These are phyloP conservation scores for Sistotremastrum suecicum DNA, from an alignment of 768 basidiomycete genomes.

Conservation along the genomic window DNA sequence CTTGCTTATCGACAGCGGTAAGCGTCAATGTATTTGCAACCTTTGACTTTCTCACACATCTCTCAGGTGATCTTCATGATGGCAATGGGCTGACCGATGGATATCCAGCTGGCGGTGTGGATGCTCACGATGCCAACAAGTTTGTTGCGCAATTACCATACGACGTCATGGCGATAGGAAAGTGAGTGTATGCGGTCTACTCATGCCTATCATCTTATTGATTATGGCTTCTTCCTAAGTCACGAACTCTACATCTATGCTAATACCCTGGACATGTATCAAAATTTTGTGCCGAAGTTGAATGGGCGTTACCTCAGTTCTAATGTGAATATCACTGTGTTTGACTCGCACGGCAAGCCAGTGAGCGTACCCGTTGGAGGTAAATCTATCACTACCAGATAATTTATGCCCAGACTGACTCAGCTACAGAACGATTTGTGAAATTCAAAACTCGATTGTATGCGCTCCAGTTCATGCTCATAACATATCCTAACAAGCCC, in stretches of 20 bases:
- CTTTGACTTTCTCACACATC: too few species aligned
- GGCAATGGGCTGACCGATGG: conserved; percentile 74
- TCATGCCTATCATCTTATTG: neutral
- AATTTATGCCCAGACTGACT: neutral
- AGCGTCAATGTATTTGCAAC: too few species aligned
- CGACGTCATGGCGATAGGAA: conserved; percentile 75
- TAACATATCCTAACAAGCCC: conserved; percentile 9
- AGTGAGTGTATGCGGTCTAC: conserved; percentile 28
- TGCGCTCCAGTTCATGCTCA: conserved; percentile 8
- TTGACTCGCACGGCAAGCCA: conserved; percentile 22
- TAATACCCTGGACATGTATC: conserved; percentile 52
- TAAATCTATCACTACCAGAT: conserved; percentile 8
- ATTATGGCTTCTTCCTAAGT: conserved; percentile 18
- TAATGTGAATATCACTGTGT: conserved; percentile 73
- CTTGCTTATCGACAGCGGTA: conserved; percentile 53
- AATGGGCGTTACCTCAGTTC: conserved; percentile 68
- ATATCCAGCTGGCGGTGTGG: conserved; percentile 51
- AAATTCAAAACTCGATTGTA: conserved; percentile 69
- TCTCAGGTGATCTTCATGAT: conserved; percentile 55
- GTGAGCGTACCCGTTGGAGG: conserved; percentile 32
- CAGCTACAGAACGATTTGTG: conserved; percentile 34
- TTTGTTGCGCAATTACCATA: conserved; percentile 64
- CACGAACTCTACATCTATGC: conserved; percentile 68
- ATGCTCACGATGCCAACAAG: conserved; percentile 68
- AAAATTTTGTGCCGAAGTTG: conserved; percentile 52